These are phyloP conservation scores for barrel medic (Medicago truncatula) DNA, from an alignment of 306 rosid species.

Conservation along the genomic window DNA sequence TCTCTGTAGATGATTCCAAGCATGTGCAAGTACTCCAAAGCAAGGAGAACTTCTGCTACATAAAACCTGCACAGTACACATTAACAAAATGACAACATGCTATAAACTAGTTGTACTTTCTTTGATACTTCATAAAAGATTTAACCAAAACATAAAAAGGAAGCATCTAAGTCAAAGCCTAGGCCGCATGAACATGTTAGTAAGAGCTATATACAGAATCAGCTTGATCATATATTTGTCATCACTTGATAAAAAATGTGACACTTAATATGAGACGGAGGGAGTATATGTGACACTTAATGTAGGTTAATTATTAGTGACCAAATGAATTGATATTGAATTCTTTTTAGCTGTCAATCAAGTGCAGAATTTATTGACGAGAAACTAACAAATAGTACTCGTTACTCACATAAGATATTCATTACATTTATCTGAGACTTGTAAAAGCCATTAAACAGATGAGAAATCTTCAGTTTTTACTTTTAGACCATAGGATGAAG, in stretches of 20 bases:
- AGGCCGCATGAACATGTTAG: background rate
- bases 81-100: constrained; percentile 27
- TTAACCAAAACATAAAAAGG: background rate
- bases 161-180: background rate
- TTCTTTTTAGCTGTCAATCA: constrained; percentile 5
- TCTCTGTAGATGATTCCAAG: constrained; percentile 94
- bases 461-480: background rate
- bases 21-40: constrained; percentile 98
- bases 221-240: background rate
- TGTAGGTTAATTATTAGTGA: background rate
- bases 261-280: too few species aligned
- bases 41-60: constrained; percentile 97
- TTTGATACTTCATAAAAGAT: background rate
- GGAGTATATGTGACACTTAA: background rate
- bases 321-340: background rate
- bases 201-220: background rate
- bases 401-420: background rate
- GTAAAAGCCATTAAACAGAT: constrained; percentile 20
- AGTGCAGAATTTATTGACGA: constrained; percentile 16
- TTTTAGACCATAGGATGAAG: background rate
- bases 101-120: background rate
- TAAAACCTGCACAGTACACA: constrained; percentile 72
- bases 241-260: background rate
- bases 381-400: background rate
- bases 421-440: background rate